Percentiles rank a stretch among this genome's conserved stretches.
phyloP scores from a whole-genome alignment of 768 basidiomycete species.

The Tephrocybe sp. region DNA sequence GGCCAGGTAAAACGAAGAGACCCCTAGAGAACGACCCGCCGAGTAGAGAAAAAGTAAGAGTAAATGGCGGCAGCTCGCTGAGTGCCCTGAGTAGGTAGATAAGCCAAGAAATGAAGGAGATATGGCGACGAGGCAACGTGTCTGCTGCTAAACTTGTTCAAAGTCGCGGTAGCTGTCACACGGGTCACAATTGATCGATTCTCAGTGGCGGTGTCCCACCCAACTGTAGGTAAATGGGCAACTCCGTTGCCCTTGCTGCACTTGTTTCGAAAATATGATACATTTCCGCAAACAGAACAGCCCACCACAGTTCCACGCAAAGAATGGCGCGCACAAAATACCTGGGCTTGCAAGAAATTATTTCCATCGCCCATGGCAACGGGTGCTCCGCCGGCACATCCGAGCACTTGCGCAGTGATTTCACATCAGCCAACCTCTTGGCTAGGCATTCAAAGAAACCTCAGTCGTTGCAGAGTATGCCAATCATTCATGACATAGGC shows the following conservation, averaged over 20 bases:
- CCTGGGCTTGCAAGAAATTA: background rate
- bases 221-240: too few relatives aligned
- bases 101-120: slow-evolving; percentile 16
- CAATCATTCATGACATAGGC: background rate
- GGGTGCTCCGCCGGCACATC: background rate
- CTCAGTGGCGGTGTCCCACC: slow-evolving; percentile 8
- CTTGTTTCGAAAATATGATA: background rate
- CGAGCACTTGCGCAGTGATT: background rate
- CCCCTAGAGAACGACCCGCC: slow-evolving; percentile 10
- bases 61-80: slow-evolving; percentile 23
- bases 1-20: slow-evolving; percentile 23
- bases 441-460: background rate
- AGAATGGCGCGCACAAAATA: too few relatives aligned
- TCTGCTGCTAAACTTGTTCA: slow-evolving; percentile 6
- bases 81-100: slow-evolving; percentile 19
- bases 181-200: slow-evolving; percentile 6
- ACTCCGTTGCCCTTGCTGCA: too few relatives aligned
- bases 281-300: background rate
- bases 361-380: slow-evolving; percentile 7
- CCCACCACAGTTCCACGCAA: too few relatives aligned
- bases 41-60: slow-evolving; percentile 13
- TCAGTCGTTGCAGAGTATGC: background rate
- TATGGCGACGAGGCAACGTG: slow-evolving; percentile 17
- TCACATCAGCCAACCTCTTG: background rate
- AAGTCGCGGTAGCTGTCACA: slow-evolving; percentile 8